These are phyloP conservation scores for Backusella westeae DNA, from an alignment of 192 early-diverging fungal species.

Conservation along the genomic window DNA sequence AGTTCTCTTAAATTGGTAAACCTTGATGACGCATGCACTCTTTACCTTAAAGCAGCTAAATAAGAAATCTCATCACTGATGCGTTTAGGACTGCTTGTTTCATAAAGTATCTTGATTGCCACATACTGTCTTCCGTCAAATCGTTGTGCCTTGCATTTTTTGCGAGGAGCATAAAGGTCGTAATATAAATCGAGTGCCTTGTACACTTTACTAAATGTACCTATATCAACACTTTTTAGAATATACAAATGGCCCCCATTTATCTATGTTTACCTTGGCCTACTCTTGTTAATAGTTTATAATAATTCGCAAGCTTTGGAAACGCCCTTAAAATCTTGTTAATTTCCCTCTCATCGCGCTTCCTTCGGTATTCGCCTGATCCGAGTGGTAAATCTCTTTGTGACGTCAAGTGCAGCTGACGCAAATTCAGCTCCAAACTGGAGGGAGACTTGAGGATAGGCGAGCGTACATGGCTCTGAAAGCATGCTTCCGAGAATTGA, in stretches of 20 bases:
- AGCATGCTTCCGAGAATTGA: slow-evolving; percentile 2
- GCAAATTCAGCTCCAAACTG: neutral
- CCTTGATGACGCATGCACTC: neutral
- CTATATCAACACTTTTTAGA: slow-evolving; percentile 30
- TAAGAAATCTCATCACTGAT: slow-evolving; percentile 83
- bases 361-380: neutral
- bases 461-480: neutral
- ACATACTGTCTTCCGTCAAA: slow-evolving; percentile 37
- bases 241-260: too few species aligned
- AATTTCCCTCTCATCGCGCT: slow-evolving; percentile 11
- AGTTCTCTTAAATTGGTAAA: too few species aligned
- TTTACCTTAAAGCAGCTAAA: slow-evolving; percentile 61
- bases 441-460: neutral
- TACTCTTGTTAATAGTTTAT: slow-evolving; percentile 73
- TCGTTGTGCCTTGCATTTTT: slow-evolving; percentile 67
- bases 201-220: slow-evolving; percentile 93
- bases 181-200: slow-evolving; percentile 81
- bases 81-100: slow-evolving; percentile 72
- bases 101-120: slow-evolving; percentile 87
- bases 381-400: neutral
- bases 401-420: neutral
- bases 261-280: slow-evolving; percentile 58
- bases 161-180: slow-evolving; percentile 52
- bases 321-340: slow-evolving; percentile 27
- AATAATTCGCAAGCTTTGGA: slow-evolving; percentile 55